phyloP scores from a whole-genome alignment of 306 rosid species.

The Arachis stenosperma region DNA sequence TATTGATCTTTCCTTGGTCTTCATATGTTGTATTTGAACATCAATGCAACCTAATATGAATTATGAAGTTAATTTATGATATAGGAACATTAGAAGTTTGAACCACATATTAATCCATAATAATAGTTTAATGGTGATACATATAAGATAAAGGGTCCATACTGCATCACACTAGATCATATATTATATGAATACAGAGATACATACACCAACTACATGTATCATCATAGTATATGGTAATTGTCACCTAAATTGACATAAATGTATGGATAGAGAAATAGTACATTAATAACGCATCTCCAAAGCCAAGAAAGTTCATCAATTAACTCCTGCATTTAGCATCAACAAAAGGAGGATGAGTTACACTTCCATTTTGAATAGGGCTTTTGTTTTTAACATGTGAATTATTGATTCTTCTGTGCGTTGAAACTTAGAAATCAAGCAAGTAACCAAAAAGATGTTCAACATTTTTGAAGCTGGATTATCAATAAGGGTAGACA shows the following conservation, averaged over 20 bases:
- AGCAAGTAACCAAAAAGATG: neutral
- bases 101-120: neutral
- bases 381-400: neutral
- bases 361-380: neutral
- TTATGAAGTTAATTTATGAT: neutral
- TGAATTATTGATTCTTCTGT: neutral
- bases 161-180: constrained; percentile 20
- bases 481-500: neutral
- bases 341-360: neutral
- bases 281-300: constrained; percentile 29
- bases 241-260: constrained; percentile 15
- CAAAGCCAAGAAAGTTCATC: constrained; percentile 21
- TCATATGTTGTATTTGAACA: neutral
- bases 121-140: neutral
- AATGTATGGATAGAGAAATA: constrained; percentile 9
- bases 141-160: constrained; percentile 9
- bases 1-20: no score
- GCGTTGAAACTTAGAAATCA: neutral
- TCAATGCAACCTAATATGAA: neutral
- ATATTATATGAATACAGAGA: constrained; percentile 17
- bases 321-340: constrained; percentile 47
- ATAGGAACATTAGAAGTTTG: neutral
- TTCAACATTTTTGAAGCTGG: neutral
- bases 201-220: neutral
- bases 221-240: neutral